Evolutionary conservation across 2,329 filamentous ascomycete species (phyloP), one percentile per base, ranked within the genome.

Genomic region (Monilinia laxa): DNA sequence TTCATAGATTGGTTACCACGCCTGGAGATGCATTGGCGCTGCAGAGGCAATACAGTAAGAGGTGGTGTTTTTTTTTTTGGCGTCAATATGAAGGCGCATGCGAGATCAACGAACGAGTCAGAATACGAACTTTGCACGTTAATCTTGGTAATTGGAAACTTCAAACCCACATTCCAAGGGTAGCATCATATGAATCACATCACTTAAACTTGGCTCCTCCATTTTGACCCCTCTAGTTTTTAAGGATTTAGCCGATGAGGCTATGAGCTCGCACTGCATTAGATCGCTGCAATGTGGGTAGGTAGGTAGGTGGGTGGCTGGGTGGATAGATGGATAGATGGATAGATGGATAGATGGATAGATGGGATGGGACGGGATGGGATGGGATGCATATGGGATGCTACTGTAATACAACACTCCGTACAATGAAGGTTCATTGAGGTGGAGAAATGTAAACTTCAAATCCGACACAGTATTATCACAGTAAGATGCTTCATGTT

Each of bases 71-170:
- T 11, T n/a, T n/a, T 52, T 38, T 28, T 62, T 40, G 35, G 16
- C 60, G 40, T 63, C 49, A 18, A 63, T 45, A 42, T 47, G 28
- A 45, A 28, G 52, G 16, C 38, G 62, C 42, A 28, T 59, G 53
- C 31, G 51, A 25, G 23, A 65, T 60, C 9, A 38, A 45, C 18
- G 25, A 53, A 53, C 64, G 55, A 65, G 55, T 65, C 63, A 65
- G 31, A 65, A 60, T 23, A 65, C 35, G 55, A 65, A 47, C 38
- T 57, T 64, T 64, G 54, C 42, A 55, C 28, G n/a, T 65, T 52
- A 35, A 52, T 60, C 54, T 62, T 53, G 45, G 59, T 42, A 16
- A 42, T 53, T 51, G 57, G 57, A 51, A 60, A 9, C 57, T 60
- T 38, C 14, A 11, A 60, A 60, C 57, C 45, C 58, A 25, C 45